A percentile compares a stretch with the other conserved stretches of the same genome.
These are phyloP conservation scores for Cladosporium oxysporum DNA, from an alignment of 2,329 filamentous ascomycete species.

Conservation along the genomic window DNA sequence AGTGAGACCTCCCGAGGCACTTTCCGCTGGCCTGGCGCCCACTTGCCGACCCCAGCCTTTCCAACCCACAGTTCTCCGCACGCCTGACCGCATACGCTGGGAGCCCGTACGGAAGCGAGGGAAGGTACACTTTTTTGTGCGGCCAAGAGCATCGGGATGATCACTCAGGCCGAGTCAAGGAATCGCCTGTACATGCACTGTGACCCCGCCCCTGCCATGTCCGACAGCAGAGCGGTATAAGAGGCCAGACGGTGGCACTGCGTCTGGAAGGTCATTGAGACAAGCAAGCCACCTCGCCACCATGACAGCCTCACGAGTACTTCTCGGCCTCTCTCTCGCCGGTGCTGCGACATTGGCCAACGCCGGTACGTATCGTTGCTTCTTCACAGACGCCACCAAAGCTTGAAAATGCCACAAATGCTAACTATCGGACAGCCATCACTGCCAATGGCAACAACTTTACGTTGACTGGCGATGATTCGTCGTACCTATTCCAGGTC, in stretches of 20 bases:
- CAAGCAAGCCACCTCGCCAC: not conserved
- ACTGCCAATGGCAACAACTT: constrained; percentile 58
- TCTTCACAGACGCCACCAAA: constrained; percentile 12
- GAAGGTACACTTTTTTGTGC: not conserved
- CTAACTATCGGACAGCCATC: constrained; percentile 45
- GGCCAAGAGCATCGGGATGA: constrained; percentile 16
- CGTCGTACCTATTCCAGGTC: constrained; percentile 66
- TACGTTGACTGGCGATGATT: constrained; percentile 56
- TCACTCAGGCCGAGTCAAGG: constrained; percentile 12
- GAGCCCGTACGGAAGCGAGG: not conserved
- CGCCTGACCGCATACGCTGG: not conserved
- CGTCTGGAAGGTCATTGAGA: not conserved
- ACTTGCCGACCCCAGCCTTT: constrained; percentile 6
- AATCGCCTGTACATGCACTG: constrained; percentile 1
- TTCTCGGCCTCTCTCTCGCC: constrained; percentile 16
- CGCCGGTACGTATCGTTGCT: constrained; percentile 4
- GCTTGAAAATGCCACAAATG: constrained; percentile 11
- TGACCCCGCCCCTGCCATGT: constrained; percentile 15
- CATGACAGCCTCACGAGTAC: constrained; percentile 9
- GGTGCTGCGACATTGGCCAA: constrained; percentile 11
- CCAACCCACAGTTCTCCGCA: constrained; percentile 12
- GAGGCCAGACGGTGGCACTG: not conserved
- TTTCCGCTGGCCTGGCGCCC: not conserved
- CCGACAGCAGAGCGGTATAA: constrained; percentile 8
- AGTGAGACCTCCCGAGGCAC: constrained; percentile 5